A percentile compares a stretch with the other conserved stretches of the same genome.
Conservation (phyloP, 1,284 basidiomycete species). For the Rhodotorula sp. region DNA sequence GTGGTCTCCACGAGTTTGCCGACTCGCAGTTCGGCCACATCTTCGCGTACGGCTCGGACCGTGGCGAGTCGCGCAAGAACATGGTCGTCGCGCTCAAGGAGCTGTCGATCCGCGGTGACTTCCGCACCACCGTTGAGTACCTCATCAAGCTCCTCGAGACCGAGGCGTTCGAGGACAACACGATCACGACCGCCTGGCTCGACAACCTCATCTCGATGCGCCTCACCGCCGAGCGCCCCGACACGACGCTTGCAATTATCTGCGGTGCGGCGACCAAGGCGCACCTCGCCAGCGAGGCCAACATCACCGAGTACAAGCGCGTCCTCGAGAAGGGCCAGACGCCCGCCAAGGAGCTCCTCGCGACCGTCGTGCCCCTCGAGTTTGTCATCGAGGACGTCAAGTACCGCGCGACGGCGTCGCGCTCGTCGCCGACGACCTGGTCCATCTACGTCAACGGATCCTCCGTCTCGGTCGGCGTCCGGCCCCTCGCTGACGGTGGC, state of each 20-base stretch:
- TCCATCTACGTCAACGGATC: constrained; percentile 96
- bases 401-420: constrained; percentile 94
- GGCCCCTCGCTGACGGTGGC: constrained; percentile 92
- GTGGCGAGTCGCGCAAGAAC: constrained; percentile 93
- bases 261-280: constrained; percentile 98
- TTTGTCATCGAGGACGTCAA: constrained; percentile 91
- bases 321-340: constrained; percentile 98
- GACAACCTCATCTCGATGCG: constrained; percentile 94
- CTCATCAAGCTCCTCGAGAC: constrained; percentile 74
- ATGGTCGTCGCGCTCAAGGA: constrained; percentile 99
- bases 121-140: constrained; percentile 98
- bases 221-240: constrained; percentile 94
- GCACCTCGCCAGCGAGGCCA: constrained; percentile 83
- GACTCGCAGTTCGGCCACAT: constrained; percentile 99
- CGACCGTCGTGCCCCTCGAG: constrained; percentile 95
- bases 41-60: constrained; percentile 97
- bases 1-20: constrained; percentile 97
- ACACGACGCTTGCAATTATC: constrained; percentile 86
- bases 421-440: constrained; percentile 84
- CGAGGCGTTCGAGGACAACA: constrained; percentile 95
- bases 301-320: constrained; percentile 90
- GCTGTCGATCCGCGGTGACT: constrained; percentile 97
- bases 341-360: constrained; percentile 88
- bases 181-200: constrained; percentile 97
- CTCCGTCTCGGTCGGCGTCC: constrained; percentile 81